phyloP scores from a whole-genome alignment of 1,284 basidiomycete species.

The Ganoderma resinaceum region DNA sequence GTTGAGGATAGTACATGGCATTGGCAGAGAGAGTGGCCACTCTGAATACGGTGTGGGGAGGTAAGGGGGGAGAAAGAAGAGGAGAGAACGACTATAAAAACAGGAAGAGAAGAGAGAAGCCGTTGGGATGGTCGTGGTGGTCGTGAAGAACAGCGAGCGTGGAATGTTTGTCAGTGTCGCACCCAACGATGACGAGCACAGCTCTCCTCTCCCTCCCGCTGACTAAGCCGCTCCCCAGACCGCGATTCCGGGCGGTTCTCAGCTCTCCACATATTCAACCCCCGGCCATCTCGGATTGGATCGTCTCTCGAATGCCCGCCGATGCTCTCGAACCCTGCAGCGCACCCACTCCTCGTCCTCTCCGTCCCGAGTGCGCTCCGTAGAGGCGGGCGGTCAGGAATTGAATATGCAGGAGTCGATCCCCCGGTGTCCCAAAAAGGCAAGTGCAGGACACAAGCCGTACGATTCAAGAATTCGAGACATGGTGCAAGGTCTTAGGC shows the following conservation, averaged over 20 bases:
- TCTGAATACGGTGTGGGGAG: conserved; percentile 20
- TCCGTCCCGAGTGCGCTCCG: neutral
- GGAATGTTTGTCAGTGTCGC: conserved; percentile 36
- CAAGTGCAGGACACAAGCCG: conserved; percentile 26
- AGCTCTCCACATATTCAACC: conserved; percentile 5
- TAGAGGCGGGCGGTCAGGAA: conserved; percentile 7
- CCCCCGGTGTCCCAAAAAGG: conserved; percentile 30
- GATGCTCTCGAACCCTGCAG: neutral
- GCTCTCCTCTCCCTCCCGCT: conserved; percentile 27
- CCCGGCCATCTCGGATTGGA: neutral
- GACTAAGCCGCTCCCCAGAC: conserved; percentile 29
- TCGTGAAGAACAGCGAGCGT: conserved; percentile 40
- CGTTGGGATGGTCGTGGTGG: conserved; percentile 37
- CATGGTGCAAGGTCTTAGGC: conserved; percentile 40
- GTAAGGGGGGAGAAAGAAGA: conserved; percentile 10
- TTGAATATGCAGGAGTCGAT: conserved; percentile 16
- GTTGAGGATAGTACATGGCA: conserved; percentile 83
- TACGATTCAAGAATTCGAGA: conserved; percentile 38
- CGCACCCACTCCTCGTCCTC: neutral
- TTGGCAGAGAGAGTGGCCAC: conserved; percentile 43
- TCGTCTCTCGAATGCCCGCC: neutral
- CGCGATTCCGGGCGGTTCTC: conserved; percentile 3
- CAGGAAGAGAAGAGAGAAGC: conserved; percentile 27
- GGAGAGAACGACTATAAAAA: conserved; percentile 30
- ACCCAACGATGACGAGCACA: conserved; percentile 39